Evolutionary conservation across 2,329 filamentous ascomycete genomes (phyloP).

Genomic region (Colletotrichum lentis): DNA sequence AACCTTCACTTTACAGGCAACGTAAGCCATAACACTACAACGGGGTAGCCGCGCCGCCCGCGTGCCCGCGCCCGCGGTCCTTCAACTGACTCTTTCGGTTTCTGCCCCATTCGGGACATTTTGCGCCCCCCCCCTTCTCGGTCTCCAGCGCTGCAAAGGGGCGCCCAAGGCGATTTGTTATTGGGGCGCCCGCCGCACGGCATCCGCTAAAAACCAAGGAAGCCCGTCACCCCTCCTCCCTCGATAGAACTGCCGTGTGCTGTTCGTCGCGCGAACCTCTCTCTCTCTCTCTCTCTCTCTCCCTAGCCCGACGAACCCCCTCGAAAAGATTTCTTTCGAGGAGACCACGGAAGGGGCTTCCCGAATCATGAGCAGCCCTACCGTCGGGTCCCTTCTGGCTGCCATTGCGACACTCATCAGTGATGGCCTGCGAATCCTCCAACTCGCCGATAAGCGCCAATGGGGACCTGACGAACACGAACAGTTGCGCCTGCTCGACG

Average conservation of each 20-base stretch:
- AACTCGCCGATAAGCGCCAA: slow-evolving; percentile 65
- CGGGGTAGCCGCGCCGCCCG: slow-evolving; percentile 34
- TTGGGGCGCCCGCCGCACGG: slow-evolving; percentile 30
- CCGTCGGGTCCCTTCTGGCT: slow-evolving; percentile 66
- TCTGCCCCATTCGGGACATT: slow-evolving; percentile 24
- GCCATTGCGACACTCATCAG: slow-evolving; percentile 63
- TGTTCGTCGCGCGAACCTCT: not conserved
- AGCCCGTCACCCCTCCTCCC: slow-evolving; percentile 8
- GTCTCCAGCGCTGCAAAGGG: slow-evolving; percentile 12
- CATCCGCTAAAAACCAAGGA: slow-evolving; percentile 16
- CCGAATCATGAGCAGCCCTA: slow-evolving; percentile 54
- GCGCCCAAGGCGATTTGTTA: slow-evolving; percentile 31
- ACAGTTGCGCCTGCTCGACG: slow-evolving; percentile 63
- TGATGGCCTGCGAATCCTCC: slow-evolving; percentile 62
- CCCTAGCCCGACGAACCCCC: slow-evolving; percentile 1
- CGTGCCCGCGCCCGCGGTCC: slow-evolving; percentile 30
- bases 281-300: not conserved
- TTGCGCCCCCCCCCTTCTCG: not conserved
- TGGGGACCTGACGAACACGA: slow-evolving; percentile 69
- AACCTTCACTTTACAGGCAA: slow-evolving; percentile 33
- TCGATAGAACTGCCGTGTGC: slow-evolving; percentile 19
- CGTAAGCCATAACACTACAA: slow-evolving; percentile 34
- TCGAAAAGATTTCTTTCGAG: slow-evolving; percentile 32
- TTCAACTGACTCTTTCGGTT: slow-evolving; percentile 5
- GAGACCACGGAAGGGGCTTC: slow-evolving; percentile 29